phyloP scores from a whole-genome alignment of 2,329 filamentous ascomycete genomes.

The Botrytis medusae region DNA sequence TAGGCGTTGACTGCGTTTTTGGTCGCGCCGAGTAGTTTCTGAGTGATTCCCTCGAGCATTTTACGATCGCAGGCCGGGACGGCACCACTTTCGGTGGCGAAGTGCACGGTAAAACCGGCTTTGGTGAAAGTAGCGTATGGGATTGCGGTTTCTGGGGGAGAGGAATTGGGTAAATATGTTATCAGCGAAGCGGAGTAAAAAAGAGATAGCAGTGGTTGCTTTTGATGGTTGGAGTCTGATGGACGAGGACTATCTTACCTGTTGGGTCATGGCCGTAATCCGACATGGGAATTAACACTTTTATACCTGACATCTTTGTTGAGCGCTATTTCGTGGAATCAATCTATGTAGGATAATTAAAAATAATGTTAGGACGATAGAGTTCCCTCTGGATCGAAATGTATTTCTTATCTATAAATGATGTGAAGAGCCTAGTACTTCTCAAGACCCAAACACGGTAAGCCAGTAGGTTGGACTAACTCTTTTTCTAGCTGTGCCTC shows the following conservation, averaged over 20 bases:
- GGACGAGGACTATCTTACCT: conserved; percentile 40
- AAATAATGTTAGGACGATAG: no score
- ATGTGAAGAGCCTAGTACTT: background rate
- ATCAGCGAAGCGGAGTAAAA: background rate
- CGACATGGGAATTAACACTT: conserved; percentile 51
- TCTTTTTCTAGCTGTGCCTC: background rate
- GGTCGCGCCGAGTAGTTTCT: conserved; percentile 50
- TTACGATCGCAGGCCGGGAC: conserved; percentile 50
- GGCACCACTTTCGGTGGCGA: conserved; percentile 52
- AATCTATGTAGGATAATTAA: background rate
- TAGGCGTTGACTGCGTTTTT: conserved; percentile 46
- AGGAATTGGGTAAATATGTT: no score
- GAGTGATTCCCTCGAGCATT: conserved; percentile 51
- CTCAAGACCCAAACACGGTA: background rate
- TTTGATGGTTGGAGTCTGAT: background rate
- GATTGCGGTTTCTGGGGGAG: conserved; percentile 48
- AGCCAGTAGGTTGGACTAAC: background rate
- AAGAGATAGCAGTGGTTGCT: background rate
- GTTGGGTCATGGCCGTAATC: conserved; percentile 58
- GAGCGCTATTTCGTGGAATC: background rate
- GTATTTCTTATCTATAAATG: background rate
- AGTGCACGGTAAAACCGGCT: conserved; percentile 49
- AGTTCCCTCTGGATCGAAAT: background rate
- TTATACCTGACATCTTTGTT: conserved; percentile 26
- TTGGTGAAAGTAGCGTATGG: conserved; percentile 50